Percentiles rank a stretch among this genome's conserved stretches.
phyloP scores from a whole-genome alignment of 176 grass and related monocot genomes.

The Zizania latifolia region DNA sequence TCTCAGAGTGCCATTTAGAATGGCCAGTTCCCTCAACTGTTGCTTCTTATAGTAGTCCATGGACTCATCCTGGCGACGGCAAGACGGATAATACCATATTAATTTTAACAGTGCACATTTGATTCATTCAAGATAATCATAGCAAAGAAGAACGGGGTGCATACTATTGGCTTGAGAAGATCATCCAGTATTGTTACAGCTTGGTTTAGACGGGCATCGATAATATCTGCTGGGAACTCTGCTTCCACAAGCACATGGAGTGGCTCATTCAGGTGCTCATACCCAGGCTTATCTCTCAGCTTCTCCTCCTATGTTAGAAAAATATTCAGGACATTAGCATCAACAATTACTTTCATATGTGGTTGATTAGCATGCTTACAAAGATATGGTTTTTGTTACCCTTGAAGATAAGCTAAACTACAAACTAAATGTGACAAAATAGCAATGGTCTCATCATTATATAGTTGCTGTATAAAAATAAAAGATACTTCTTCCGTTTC shows the following conservation, averaged over 20 bases:
- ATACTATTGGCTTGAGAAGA: conserved; percentile 96
- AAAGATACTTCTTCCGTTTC: no score
- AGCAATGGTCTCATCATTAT: neutral
- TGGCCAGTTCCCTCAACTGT: conserved; percentile 87
- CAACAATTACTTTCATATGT: no score
- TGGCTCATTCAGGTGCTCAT: conserved; percentile 96
- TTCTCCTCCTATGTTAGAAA: conserved; percentile 75
- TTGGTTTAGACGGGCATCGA: conserved; percentile 75
- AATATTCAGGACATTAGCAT: conserved; percentile 22
- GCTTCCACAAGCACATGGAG: conserved; percentile 92
- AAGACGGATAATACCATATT: neutral
- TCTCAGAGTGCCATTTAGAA: conserved; percentile 85
- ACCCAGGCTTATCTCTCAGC: conserved; percentile 94
- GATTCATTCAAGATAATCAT: neutral
- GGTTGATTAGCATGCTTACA: no score
- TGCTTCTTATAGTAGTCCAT: conserved; percentile 99
- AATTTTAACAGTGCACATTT: neutral
- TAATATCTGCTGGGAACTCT: conserved; percentile 86
- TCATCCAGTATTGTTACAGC: conserved; percentile 80
- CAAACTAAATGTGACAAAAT: neutral
- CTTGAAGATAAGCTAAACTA: neutral
- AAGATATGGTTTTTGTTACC: neutral
- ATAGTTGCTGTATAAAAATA: neutral
- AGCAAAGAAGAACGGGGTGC: neutral
- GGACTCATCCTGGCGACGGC: conserved; percentile 71